These are phyloP conservation scores for Pterocarpus macrocarpus DNA, from an alignment of 306 rosid genomes.

Conservation along the genomic window DNA sequence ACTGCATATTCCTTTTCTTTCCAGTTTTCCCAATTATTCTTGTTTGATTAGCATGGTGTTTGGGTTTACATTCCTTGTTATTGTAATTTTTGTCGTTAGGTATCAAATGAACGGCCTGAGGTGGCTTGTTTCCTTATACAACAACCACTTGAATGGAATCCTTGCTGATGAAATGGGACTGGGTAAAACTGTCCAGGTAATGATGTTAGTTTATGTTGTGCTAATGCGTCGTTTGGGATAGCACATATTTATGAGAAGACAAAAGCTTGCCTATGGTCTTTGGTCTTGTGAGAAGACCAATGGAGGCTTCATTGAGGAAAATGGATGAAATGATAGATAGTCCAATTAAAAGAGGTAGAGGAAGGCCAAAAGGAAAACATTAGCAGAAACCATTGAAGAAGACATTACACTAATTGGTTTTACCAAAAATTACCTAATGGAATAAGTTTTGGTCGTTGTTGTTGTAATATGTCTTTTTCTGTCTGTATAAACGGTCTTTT, in stretches of 20 bases:
- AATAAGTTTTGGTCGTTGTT: not conserved
- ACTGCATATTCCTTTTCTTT: not conserved
- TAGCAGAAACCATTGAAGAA: not conserved
- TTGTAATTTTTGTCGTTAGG: constrained; percentile 63
- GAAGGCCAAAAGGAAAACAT: not conserved
- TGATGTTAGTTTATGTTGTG: not conserved
- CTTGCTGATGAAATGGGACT: constrained; percentile 99
- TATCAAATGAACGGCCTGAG: constrained; percentile 99
- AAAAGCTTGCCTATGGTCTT: not conserved
- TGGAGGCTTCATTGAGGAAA: not conserved
- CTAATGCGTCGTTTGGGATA: not conserved
- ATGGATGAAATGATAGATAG: not conserved
- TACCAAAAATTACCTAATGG: not conserved
- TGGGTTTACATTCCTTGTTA: constrained; percentile 37
- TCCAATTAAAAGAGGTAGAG: not conserved
- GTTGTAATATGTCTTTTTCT: not conserved
- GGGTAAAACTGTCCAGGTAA: constrained; percentile 99
- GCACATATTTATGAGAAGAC: not conserved
- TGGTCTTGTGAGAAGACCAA: not conserved
- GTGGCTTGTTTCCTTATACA: constrained; percentile 96
- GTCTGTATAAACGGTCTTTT: not conserved
- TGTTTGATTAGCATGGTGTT: constrained; percentile 33
- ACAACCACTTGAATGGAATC: constrained; percentile 98
- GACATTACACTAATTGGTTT: not conserved
- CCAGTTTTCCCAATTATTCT: constrained; percentile 20